Base-by-base conservation (phyloP, 306 rosid genomes). In the Sindora glabra region DNA sequence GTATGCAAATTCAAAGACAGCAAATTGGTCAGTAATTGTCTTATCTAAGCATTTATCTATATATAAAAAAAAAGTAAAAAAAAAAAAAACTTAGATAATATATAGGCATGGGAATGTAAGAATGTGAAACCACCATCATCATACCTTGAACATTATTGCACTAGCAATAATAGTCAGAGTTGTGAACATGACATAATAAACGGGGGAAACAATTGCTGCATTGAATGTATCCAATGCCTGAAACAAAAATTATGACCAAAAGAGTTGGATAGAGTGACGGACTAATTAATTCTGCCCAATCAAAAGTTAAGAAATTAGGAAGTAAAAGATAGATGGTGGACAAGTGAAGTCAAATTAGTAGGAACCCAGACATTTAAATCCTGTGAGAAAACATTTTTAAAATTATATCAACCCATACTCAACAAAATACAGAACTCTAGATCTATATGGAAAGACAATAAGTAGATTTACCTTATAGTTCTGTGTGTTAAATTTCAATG, bases 141-240 rank as follows among this genome's bases (percentile, higher is more conserved):
- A 55, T 75, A 83, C 97, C 89, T 89, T 86, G 69, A 86, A 89
- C 97, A 89, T 89, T 74, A 89, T 81, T 61, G 84, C 95, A 71
- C 87, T 89, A 57, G 95, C 97, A 64, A 79, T 74, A 26, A 89
- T 84, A 45, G 97, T 89, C 62, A 89, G 77, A 70, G 97, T 89
- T 27, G 97, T 89, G 77, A 89, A 89, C 97, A 89, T 86, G 30
- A 81, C 95, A 84, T 89, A 89, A 67, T 89, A 89, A 23, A 89
- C 86, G 2, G 97, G 97, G 60, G 97, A 84, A 71, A 89, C 91
- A 63, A 89, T 74, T 42, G 94, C 82, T 26, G 92, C 86, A 17
- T 73, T 82, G 75, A 89, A 89, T 62, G 92, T 83, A 78, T 89
- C 97, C 78, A 89, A 72, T 23, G 97, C 97, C 97, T 89, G 87